phyloP scores from a whole-genome alignment of 805 yeast genomes.

The Ogataea ramenticola region DNA sequence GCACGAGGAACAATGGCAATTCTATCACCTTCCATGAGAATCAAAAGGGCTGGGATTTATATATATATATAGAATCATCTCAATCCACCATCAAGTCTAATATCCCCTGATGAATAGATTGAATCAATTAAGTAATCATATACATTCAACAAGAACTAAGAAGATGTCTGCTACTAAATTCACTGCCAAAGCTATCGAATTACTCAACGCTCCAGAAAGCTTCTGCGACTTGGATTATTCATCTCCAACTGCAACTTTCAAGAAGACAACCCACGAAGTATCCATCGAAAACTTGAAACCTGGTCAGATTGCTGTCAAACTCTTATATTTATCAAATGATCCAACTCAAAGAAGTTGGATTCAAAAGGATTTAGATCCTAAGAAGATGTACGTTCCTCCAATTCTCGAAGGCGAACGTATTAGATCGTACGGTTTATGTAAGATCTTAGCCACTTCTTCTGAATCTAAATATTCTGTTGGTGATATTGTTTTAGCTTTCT shows the following conservation, averaged over 20 bases:
- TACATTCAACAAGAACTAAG: background rate
- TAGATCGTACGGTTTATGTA: slow-evolving; percentile 38
- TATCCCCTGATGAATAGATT: background rate
- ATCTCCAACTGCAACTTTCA: slow-evolving; percentile 12
- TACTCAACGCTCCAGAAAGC: slow-evolving; percentile 3
- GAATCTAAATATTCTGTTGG: slow-evolving; percentile 31
- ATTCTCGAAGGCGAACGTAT: slow-evolving; percentile 38
- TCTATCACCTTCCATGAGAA: too few species aligned
- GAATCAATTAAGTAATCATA: background rate
- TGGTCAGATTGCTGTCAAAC: slow-evolving; percentile 33
- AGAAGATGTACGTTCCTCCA: slow-evolving; percentile 30
- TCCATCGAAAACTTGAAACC: slow-evolving; percentile 1
- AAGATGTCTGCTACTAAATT: slow-evolving; percentile 1
- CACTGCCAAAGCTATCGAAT: slow-evolving; percentile 1
- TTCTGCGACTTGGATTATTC: slow-evolving; percentile 3
- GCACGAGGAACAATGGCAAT: too few species aligned
- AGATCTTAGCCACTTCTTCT: slow-evolving; percentile 26
- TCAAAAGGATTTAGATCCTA: slow-evolving; percentile 25
- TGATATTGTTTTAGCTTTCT: slow-evolving; percentile 31
- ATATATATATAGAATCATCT: background rate
- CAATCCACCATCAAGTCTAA: background rate
- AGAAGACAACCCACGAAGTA: slow-evolving; percentile 2
- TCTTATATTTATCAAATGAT: slow-evolving; percentile 45
- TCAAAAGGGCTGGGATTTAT: too few species aligned
- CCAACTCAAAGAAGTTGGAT: slow-evolving; percentile 61